Evolutionary conservation across 2,329 filamentous ascomycete genomes (phyloP), one percentile per base, ranked within the genome.

Genomic region (Xenosphaeropsis pyriputrescens): DNA sequence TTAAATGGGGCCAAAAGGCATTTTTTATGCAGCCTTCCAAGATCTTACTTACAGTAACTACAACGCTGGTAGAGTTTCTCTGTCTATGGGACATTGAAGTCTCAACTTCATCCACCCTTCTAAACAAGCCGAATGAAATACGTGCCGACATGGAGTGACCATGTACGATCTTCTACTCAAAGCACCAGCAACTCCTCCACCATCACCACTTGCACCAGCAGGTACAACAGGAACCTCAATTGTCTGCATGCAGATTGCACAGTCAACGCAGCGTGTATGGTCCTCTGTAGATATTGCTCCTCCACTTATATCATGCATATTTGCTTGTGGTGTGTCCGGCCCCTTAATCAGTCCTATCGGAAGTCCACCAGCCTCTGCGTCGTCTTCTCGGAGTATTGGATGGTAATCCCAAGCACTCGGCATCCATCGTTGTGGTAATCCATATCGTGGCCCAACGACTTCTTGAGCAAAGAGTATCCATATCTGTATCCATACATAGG

Each of bases 61-160:
- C 54, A 94, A 59, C 32, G 88, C 85, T 37, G 89, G 89, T 51
- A 96, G 58, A 41, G 82, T 79, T 62, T 95, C 88, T 48, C 91
- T 71, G 60, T 91, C 96, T 47, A 94, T 95, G 1, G 91, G 91
- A 61, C 91, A 98, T 62, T 94, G 85, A 51, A 98, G 60, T 41
- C 89, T 65, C 56, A 93, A 86, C 54, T 84, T 72, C 82, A 98
- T 91, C 91, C 91, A 96, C 30, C 85, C 86, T 61, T 96, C 89
- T 47, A 98, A 62, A 58, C 91, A 98, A 22, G 70, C 66, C 40
- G 79, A 91, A 55, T 98, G 91, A 56, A 98, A 98, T 35, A 96
- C 86, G 61, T 98, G 91, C 39, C 88, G 68, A 58, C 91, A 98
- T 35, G 91, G 91, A 40, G 91, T 98, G 16, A 96, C 85, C 91